Evolutionary conservation across 108 stramenopile species (phyloP), one percentile per base, ranked within the genome.

Genomic region (Bacterosira constricta): DNA sequence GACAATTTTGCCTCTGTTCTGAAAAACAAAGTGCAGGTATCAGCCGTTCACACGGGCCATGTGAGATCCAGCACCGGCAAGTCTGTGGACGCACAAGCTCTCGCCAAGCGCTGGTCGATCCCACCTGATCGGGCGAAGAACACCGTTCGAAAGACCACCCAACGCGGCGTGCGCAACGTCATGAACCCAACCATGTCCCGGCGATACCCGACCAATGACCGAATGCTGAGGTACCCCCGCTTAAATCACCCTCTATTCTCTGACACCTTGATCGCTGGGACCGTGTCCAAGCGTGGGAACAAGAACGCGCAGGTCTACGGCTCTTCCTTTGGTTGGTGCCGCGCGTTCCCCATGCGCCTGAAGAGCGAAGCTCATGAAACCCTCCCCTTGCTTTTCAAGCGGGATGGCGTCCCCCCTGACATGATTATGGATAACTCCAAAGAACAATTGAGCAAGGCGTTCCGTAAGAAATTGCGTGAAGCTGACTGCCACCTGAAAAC

Each of bases 341-440:
- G 56, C 4, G 69, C 52, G 1, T 73, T 44, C 62, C 71, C 67
- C 12, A 74, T 81, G 59, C 30, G 42, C 13, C n/a, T n/a, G 21
- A 75, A 75, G 32, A 29, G 58, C 52, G 68, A 71, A 6, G 78
- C 73, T 0, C 73, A 75, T 27, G 26, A 73, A 1, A 44, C 76
- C 9, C 71, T 77, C 11, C 46, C 42, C 3, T n/a, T 37, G 11
- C 21, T 82, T 1, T 70, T 76, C 46, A 10, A 26, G 18, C 17
- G 38, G 0, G 69, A 44, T 18, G 83, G 83, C 17, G 67, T 83
- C 1, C 83, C 83, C 0, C 30, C 6, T 15, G 58, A 29, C 13
- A 58, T 83, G 47, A 71, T 83, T 12, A 27, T 54, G 1, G 82
- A 83, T 69, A 42, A 49, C 42, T 53, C 77, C 10, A 58, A 59